Evolutionary conservation across 495 filamentous ascomycete genomes (phyloP).

Genomic region (Podospora pseudopauciseta): DNA sequence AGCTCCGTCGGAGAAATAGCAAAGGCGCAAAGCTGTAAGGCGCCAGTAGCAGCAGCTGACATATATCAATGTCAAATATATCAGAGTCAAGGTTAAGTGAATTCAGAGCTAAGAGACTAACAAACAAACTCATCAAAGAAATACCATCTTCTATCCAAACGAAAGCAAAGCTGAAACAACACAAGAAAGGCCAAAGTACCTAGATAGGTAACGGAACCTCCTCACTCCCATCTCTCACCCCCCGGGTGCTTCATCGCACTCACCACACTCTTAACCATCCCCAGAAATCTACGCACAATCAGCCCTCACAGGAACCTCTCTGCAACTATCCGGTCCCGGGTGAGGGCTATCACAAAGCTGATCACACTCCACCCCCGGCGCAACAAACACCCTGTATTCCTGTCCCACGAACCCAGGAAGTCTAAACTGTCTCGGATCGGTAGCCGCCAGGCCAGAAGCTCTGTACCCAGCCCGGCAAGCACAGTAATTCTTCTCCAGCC

Average conservation of each 20-base stretch:
- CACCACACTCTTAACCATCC: too few relatives aligned
- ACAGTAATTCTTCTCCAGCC: conserved; percentile 17
- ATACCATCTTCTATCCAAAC: not conserved
- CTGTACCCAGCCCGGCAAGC: conserved; percentile 26
- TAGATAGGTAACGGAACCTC: not conserved
- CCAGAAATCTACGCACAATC: conserved; percentile 9
- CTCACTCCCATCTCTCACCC: not conserved
- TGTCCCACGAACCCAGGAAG: conserved; percentile 19
- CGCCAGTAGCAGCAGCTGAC: too few relatives aligned
- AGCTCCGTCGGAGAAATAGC: too few relatives aligned
- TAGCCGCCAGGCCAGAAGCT: conserved; percentile 15
- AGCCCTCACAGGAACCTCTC: conserved; percentile 23
- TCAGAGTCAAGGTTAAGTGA: not conserved
- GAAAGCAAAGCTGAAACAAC: not conserved
- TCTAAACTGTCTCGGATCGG: conserved; percentile 24
- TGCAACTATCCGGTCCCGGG: conserved; percentile 21
- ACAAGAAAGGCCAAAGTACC: not conserved
- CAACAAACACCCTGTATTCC: conserved; percentile 25
- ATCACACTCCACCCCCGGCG: conserved; percentile 25
- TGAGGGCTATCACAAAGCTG: conserved; percentile 19
- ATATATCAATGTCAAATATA: not conserved
- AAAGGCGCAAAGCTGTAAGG: too few relatives aligned
- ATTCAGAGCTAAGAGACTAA: not conserved
- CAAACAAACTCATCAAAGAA: not conserved
- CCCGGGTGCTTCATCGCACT: too few relatives aligned